A percentile compares a stretch with the other conserved stretches of the same genome.
phyloP scores from a whole-genome alignment of 2,329 filamentous ascomycete genomes.

The Fusarium tuaranense region DNA sequence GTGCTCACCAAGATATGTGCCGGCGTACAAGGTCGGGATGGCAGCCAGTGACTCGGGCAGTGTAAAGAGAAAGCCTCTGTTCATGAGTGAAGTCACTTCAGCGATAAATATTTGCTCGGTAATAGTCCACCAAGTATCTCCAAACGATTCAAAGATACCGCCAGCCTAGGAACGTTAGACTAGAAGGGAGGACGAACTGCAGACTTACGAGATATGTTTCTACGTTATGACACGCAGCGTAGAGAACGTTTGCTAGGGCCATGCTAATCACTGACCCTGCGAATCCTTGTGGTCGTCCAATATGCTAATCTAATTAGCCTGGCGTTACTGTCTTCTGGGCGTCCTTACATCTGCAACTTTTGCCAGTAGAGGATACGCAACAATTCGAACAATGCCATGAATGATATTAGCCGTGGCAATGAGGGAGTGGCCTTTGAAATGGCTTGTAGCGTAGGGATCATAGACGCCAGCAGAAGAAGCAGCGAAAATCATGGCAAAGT shows the following conservation, averaged over 20 bases:
- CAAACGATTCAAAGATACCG: conserved; percentile 30
- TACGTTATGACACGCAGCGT: conserved; percentile 24
- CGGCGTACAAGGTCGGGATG: conserved; percentile 28
- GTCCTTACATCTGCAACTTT: conserved; percentile 30
- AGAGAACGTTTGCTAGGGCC: conserved; percentile 28
- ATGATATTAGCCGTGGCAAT: conserved; percentile 23
- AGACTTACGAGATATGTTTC: conserved; percentile 27
- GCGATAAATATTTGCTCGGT: conserved; percentile 37
- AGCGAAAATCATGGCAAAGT: conserved; percentile 35
- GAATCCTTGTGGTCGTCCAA: conserved; percentile 29
- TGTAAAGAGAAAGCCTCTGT: conserved; percentile 31
- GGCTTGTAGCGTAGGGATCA: conserved; percentile 31
- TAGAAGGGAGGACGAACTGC: rapidly evolving
- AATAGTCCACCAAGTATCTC: conserved; percentile 35
- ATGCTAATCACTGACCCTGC: conserved; percentile 22
- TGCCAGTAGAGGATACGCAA: conserved; percentile 24
- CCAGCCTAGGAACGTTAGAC: conserved; percentile 18
- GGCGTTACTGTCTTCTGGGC: too few species aligned
- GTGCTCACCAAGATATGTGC: conserved; percentile 32
- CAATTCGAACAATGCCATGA: conserved; percentile 30
- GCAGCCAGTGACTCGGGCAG: conserved; percentile 32
- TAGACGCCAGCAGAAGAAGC: conserved; percentile 36
- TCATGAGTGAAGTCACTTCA: conserved; percentile 28
- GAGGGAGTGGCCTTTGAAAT: conserved; percentile 31
- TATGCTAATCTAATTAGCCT: conserved; percentile 17